Base-by-base conservation (phyloP, 2,329 filamentous ascomycete species). In the Oidium heveae region DNA sequence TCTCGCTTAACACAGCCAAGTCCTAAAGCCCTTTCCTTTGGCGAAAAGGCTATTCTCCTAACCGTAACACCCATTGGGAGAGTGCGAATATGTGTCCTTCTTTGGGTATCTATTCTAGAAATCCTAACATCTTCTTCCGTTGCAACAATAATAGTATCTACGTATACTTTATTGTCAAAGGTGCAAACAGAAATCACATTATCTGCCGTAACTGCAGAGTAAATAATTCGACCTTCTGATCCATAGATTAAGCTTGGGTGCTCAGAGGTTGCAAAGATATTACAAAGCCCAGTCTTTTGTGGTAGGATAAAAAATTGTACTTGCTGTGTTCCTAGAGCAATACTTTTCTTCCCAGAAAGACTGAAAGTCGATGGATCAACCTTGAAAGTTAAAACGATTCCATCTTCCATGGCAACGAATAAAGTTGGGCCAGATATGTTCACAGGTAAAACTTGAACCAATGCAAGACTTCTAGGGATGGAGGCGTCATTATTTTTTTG, bases 201-300 rank as follows among this genome's bases (percentile, higher is more conserved):
- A 57, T 94, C 85, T 2, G 88, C 86, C 13, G 89, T 94, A 1
- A 95, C 86, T 1, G 91, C 88, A 4, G 88, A 94, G 68, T 93
- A 98, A 0, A 94, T 79, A 43, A 95, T 82, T 22, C 88, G 77
- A 0, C 84, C 86, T 64, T 95, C 87, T 0, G 81, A 80, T 9
- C 84, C 84, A 64, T 98, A 95, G 52, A 98, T 94, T 55, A 98
- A 69, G 58, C 86, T 95, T 0, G 91, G 85, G 63, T 95, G 86
- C 62, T 98, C 91, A 56, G 87, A 94, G 0, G 86, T 94, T 0
- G 87, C 86, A 65, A 98, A 94, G 0, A 98, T 80, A 61, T 84
- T 93, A 64, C 75, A 84, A 0, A 86, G 69, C 0, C 75, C 77
- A 54, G 80, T 71, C 0, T 72, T 71, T 53, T 81, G 76, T 0